These are phyloP conservation scores for Chaetomium tenue DNA, from an alignment of 495 filamentous ascomycete species.

Conservation along the genomic window DNA sequence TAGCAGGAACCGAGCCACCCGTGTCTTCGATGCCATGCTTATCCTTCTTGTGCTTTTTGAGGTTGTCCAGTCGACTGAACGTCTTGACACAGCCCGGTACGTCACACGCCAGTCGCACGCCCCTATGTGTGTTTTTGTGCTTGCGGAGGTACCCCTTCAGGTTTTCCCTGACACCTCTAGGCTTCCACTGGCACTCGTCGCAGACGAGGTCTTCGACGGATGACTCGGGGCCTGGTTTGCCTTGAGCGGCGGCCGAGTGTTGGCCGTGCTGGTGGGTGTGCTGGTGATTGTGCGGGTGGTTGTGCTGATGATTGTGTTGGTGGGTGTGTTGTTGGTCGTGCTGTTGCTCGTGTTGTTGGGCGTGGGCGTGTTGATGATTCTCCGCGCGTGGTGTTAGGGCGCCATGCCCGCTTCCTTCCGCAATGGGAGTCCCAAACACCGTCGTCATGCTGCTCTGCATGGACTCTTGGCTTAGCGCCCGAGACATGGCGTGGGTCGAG, in stretches of 20 bases:
- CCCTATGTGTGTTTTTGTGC: conserved; percentile 43
- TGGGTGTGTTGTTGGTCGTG: background rate
- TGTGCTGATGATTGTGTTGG: background rate
- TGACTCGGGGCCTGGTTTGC: conserved; percentile 4
- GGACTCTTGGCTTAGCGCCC: conserved; percentile 31
- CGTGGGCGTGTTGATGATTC: conserved; percentile 9
- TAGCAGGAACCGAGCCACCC: conserved; percentile 25
- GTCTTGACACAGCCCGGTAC: conserved; percentile 37
- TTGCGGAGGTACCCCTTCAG: conserved; percentile 42
- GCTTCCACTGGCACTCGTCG: conserved; percentile 42
- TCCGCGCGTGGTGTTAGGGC: conserved; percentile 20
- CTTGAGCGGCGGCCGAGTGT: background rate
- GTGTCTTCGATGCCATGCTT: conserved; percentile 40
- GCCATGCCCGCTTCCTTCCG: conserved; percentile 20
- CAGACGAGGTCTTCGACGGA: conserved; percentile 36
- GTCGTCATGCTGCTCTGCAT: conserved; percentile 23
- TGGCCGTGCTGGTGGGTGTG: background rate
- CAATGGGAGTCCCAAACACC: conserved; percentile 19
- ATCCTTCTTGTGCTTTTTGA: conserved; percentile 44
- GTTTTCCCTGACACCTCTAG: conserved; percentile 39
- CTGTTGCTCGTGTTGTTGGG: background rate
- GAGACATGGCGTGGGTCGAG: conserved; percentile 24
- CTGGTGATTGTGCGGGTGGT: conserved; percentile 2
- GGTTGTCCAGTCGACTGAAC: conserved; percentile 47
- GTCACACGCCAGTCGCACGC: conserved; percentile 36